phyloP scores from a whole-genome alignment of 179 eudicot genomes.

The Spergularia azorica region DNA sequence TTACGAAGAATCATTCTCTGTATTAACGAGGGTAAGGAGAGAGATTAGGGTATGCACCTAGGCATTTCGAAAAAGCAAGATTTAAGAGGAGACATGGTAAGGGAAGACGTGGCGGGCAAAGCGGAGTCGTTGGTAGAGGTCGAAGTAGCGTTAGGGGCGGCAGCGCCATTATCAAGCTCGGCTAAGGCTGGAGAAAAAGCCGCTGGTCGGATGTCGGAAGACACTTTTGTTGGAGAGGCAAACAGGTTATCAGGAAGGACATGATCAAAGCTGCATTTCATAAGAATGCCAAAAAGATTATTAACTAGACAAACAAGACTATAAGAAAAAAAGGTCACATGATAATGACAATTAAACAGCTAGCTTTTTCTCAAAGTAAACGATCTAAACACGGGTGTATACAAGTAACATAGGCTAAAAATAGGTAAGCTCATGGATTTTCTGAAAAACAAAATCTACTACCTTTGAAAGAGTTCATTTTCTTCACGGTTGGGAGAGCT shows the following conservation, averaged over 20 bases:
- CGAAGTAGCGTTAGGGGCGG: background rate
- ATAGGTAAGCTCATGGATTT: slow-evolving; percentile 18
- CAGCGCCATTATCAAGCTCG: slow-evolving; percentile 33
- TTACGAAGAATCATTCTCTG: too few relatives aligned
- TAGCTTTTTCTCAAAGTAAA: slow-evolving; percentile 12
- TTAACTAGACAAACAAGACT: background rate
- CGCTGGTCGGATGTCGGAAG: slow-evolving; percentile 41
- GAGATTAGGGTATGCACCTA: slow-evolving; percentile 37
- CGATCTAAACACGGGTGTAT: background rate
- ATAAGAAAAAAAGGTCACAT: slow-evolving; percentile 15
- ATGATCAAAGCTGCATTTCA: slow-evolving; percentile 69
- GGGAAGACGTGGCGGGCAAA: slow-evolving; percentile 36
- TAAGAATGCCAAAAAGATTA: slow-evolving; percentile 10
- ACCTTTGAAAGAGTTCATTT: slow-evolving; percentile 62
- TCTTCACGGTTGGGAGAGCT: slow-evolving; percentile 33
- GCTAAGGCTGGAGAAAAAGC: slow-evolving; percentile 33
- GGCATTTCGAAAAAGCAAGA: slow-evolving; percentile 61
- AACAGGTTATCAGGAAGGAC: slow-evolving; percentile 81
- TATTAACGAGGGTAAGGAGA: too few relatives aligned
- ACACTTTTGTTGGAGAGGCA: slow-evolving; percentile 77
- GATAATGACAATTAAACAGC: slow-evolving; percentile 15
- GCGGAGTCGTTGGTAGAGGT: slow-evolving; percentile 23
- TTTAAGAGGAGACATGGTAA: slow-evolving; percentile 44
- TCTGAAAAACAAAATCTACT: background rate
- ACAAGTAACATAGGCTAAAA: slow-evolving; percentile 12